A percentile compares a stretch with the other conserved stretches of the same genome.
Evolutionary conservation across 2,329 filamentous ascomycete species (phyloP).

Genomic region (Clarireedia homoeocarpa): DNA sequence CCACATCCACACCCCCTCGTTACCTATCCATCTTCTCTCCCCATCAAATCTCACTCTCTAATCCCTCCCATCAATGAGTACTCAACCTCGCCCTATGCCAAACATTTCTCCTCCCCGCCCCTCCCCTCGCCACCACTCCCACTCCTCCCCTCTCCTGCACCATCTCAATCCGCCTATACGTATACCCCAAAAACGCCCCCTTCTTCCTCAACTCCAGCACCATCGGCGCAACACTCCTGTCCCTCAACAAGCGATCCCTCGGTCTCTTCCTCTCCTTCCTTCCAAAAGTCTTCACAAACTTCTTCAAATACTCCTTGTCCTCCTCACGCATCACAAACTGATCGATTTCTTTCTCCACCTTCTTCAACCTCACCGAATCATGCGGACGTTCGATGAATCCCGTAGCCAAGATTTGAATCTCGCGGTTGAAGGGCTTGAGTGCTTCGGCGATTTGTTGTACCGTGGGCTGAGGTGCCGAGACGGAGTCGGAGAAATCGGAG

Average conservation of each 20-base stretch:
- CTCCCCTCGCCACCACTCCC: slow-evolving; percentile 11
- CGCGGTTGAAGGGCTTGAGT: slow-evolving; percentile 27
- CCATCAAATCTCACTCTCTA: no score
- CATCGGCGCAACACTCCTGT: slow-evolving; percentile 53
- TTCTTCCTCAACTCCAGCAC: slow-evolving; percentile 77
- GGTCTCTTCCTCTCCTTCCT: slow-evolving; percentile 66
- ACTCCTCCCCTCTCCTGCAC: slow-evolving; percentile 8
- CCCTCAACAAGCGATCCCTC: slow-evolving; percentile 77
- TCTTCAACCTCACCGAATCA: slow-evolving; percentile 24
- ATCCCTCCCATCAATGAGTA: slow-evolving; percentile 16
- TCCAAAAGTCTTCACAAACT: slow-evolving; percentile 29
- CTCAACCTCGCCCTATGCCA: slow-evolving; percentile 28
- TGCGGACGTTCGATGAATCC: slow-evolving; percentile 27
- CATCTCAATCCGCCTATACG: slow-evolving; percentile 53
- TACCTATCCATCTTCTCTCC: no score
- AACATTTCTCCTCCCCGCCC: slow-evolving; percentile 16
- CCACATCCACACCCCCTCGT: no score
- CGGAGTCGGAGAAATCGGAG: slow-evolving; percentile 50
- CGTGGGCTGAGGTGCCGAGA: slow-evolving; percentile 12
- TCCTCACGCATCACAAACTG: slow-evolving; percentile 25
- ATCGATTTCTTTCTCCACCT: slow-evolving; percentile 30
- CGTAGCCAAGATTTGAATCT: slow-evolving; percentile 28
- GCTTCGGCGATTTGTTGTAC: slow-evolving; percentile 25
- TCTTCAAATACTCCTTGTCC: slow-evolving; percentile 29
- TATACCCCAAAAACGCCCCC: slow-evolving; percentile 84